phyloP scores from a whole-genome alignment of 441 rosid species.

The Euphorbia schlechtendalii region DNA sequence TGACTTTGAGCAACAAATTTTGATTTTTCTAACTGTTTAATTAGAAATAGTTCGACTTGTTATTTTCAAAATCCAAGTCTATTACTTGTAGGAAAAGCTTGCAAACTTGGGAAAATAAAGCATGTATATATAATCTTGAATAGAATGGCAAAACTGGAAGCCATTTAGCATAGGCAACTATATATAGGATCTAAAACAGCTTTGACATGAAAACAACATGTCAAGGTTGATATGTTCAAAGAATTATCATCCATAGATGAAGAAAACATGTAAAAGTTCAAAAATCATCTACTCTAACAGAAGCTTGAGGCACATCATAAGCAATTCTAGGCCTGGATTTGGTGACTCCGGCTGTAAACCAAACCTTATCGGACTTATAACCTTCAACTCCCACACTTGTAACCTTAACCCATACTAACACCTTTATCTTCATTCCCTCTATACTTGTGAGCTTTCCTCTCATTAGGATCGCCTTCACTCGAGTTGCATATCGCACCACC shows the following conservation, averaged over 20 bases:
- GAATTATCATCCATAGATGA: constrained; percentile 3
- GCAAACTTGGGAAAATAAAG: too few relatives aligned
- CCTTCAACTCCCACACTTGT: constrained; percentile 63
- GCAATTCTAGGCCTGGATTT: constrained; percentile 69
- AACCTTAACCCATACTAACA: constrained; percentile 88
- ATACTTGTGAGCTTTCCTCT: constrained; percentile 74
- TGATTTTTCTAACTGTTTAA: too few relatives aligned
- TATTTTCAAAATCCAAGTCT: too few relatives aligned
- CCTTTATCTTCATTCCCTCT: constrained; percentile 96
- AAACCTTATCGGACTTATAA: constrained; percentile 80
- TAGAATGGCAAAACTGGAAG: neutral
- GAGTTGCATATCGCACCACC: constrained; percentile 59
- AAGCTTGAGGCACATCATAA: constrained; percentile 52
- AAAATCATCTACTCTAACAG: constrained; percentile 67
- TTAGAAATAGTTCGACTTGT: too few relatives aligned
- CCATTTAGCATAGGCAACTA: neutral
- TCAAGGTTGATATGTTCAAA: constrained; percentile 1
- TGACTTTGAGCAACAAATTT: too few relatives aligned
- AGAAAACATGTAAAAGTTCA: constrained; percentile 24
- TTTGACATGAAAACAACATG: neutral
- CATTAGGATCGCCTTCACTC: constrained; percentile 66
- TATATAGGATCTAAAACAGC: constrained; percentile 1
- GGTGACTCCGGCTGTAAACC: constrained; percentile 91
- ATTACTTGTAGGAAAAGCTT: too few relatives aligned
- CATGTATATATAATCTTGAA: too few relatives aligned